Evolutionary conservation across 2,329 filamentous ascomycete species (phyloP), one percentile per base, ranked within the genome.

Genomic region (Pyricularia sp.): DNA sequence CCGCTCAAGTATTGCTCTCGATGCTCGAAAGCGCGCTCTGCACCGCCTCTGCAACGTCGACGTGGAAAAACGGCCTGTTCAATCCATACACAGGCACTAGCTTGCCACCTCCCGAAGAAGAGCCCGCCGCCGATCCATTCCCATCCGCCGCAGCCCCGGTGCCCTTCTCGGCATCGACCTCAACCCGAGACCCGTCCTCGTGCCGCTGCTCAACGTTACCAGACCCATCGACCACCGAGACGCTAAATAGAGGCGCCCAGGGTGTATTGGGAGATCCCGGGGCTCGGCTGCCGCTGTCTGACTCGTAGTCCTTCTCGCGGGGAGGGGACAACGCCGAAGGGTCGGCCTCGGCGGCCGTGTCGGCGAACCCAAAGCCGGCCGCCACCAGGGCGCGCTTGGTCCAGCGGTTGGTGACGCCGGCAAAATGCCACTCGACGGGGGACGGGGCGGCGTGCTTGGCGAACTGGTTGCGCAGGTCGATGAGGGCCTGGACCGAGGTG

Each of bases 341-440:
- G 14, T 63, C 26, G 11, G 59, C 59, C 59, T 63, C 59, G 26
- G 28, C 65, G n/a, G 33, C 33, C 7, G 65, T 25, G 59, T 68
- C 67, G 30, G 61, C 23, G 33, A 68, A 64, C 1, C 94, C 94
- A 75, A 98, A 98, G 14, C 94, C 94, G 28, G 91, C 94, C 1
- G 92, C 88, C 4, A 90, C 90, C 63, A 98, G 88, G 4, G 92
- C 94, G 36, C 93, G 91, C 82, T 97, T 97, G 28, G 93, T 94
- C 94, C 94, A 97, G 69, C 92, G 87, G 82, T 95, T 97, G 81
- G 90, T 93, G 81, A 98, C 91, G 79, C 89, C 91, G n/a, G 94
- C 92, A 72, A 98, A 90, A 79, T 98, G 95, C 94, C 94, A 98
- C 77, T 97, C 93, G 4, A 98, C 94, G 2, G 85, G 83, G 25